These are phyloP conservation scores for Chlamydomonas sphaeroides DNA, from an alignment of 139 green algal genomes.

Conservation along the genomic window DNA sequence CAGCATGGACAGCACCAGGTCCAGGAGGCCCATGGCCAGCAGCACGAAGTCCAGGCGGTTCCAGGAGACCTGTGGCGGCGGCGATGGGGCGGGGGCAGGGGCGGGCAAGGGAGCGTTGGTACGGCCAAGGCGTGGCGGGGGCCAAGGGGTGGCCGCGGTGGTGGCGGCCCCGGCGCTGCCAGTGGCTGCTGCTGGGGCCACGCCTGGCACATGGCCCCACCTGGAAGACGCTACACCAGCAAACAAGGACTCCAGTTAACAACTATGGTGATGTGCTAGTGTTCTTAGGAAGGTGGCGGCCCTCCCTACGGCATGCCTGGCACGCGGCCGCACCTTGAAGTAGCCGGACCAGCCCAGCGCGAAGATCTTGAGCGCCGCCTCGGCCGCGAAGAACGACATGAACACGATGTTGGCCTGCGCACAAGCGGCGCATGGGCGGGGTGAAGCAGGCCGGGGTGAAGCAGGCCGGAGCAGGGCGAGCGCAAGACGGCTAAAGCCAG, in stretches of 20 bases:
- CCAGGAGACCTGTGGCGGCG: slow-evolving; percentile 59
- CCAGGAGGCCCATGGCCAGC: slow-evolving; percentile 55
- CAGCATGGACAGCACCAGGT: slow-evolving; percentile 55
- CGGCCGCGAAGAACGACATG: slow-evolving; percentile 58
- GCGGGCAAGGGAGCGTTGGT: background rate
- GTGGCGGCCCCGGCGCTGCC: too few species aligned
- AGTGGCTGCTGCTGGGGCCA: too few species aligned
- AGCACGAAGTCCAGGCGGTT: slow-evolving; percentile 84
- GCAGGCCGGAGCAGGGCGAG: too few species aligned
- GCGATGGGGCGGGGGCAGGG: background rate
- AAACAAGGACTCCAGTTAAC: too few species aligned
- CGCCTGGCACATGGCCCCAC: too few species aligned
- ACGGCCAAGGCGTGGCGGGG: background rate
- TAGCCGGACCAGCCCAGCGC: slow-evolving; percentile 55
- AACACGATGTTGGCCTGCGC: slow-evolving; percentile 72
- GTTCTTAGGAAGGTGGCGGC: too few species aligned
- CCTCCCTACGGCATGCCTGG: too few species aligned
- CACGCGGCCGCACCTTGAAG: slow-evolving; percentile 31
- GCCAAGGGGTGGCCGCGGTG: background rate
- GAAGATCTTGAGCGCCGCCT: slow-evolving; percentile 70
- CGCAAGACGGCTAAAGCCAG: too few species aligned
- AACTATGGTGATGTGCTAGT: too few species aligned
- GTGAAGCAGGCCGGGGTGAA: too few species aligned
- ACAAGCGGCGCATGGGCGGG: too few species aligned
- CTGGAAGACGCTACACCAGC: too few species aligned